A percentile compares a stretch with the other conserved stretches of the same genome.
These are phyloP conservation scores for Saccharomyces hybrid DNA, from an alignment of 1,139 yeast genomes.

Conservation along the genomic window DNA sequence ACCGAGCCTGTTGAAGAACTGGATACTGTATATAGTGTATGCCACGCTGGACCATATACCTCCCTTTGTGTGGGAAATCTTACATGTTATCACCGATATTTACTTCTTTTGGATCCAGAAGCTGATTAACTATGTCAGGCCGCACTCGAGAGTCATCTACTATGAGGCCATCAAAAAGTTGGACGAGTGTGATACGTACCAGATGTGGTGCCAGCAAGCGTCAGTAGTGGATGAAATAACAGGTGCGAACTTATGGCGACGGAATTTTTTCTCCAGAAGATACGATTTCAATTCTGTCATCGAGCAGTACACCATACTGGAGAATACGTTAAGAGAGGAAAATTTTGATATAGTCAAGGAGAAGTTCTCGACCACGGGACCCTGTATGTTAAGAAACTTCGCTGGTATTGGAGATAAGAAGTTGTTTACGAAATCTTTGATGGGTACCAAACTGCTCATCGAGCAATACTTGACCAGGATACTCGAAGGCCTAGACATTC, in stretches of 20 bases:
- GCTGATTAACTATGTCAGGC: conserved; percentile 25
- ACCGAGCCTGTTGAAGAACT: conserved; percentile 10
- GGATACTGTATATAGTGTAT: conserved; percentile 21
- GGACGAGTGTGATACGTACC: conserved; percentile 37
- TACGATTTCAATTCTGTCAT: conserved; percentile 80
- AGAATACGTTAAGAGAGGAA: conserved; percentile 54
- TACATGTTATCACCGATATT: conserved; percentile 54
- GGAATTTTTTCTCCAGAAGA: conserved; percentile 70
- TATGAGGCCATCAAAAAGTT: conserved; percentile 27
- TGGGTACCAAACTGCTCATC: conserved; percentile 81
- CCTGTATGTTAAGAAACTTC: conserved; percentile 62
- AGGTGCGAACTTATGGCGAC: conserved; percentile 75
- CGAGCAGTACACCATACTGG: conserved; percentile 57
- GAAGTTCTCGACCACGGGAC: conserved; percentile 65
- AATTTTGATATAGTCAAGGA: conserved; percentile 57
- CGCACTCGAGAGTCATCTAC: conserved; percentile 26
- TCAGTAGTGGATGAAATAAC: conserved; percentile 54
- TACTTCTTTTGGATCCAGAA: conserved; percentile 47
- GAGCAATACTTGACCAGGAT: conserved; percentile 83
- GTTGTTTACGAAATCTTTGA: conserved; percentile 69
- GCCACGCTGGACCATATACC: conserved; percentile 45
- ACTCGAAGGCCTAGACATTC: conserved; percentile 53
- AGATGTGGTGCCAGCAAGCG: conserved; percentile 56
- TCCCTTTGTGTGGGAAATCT: conserved; percentile 49
- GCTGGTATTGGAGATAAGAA: conserved; percentile 83